Conservation (phyloP, 108 stramenopile genomes). For the Nitzschia palea region DNA sequence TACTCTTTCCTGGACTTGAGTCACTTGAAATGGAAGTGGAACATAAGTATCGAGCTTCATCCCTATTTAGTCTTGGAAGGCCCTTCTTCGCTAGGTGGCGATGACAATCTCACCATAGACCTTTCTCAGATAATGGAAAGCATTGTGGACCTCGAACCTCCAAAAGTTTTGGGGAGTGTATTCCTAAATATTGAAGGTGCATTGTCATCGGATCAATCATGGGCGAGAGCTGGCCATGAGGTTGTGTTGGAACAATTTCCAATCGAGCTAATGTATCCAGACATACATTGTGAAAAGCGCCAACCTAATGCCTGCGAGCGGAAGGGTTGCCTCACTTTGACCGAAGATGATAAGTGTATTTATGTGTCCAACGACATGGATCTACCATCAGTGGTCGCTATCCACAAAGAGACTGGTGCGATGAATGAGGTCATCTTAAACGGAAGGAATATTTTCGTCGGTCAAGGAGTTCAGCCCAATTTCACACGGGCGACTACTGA, state of each 20-base stretch:
- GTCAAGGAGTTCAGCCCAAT: slow-evolving; percentile 43
- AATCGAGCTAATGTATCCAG: neutral
- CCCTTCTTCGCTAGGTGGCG: neutral
- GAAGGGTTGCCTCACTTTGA: neutral
- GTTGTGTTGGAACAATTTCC: slow-evolving; percentile 50
- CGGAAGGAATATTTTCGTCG: neutral
- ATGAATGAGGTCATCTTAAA: slow-evolving; percentile 26
- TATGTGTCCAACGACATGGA: neutral
- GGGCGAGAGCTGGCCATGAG: slow-evolving; percentile 49
- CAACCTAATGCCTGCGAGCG: neutral
- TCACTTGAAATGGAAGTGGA: slow-evolving; percentile 49
- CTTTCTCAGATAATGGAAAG: too few relatives aligned
- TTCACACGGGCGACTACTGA: slow-evolving; percentile 78
- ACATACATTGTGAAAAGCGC: neutral
- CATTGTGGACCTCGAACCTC: neutral
- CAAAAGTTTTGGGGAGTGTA: neutral
- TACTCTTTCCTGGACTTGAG: slow-evolving; percentile 48
- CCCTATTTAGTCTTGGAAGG: neutral
- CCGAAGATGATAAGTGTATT: neutral
- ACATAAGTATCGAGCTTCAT: slow-evolving; percentile 9
- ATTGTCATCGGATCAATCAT: slow-evolving; percentile 11
- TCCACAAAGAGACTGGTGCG: slow-evolving; percentile 38
- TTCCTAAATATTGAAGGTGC: slow-evolving; percentile 6
- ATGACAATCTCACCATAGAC: neutral
- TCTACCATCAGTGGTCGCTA: slow-evolving; percentile 12